Evolutionary conservation across 257 asterid genomes (phyloP), one percentile per base, ranked within the genome.

Genomic region (Vinca minor): DNA sequence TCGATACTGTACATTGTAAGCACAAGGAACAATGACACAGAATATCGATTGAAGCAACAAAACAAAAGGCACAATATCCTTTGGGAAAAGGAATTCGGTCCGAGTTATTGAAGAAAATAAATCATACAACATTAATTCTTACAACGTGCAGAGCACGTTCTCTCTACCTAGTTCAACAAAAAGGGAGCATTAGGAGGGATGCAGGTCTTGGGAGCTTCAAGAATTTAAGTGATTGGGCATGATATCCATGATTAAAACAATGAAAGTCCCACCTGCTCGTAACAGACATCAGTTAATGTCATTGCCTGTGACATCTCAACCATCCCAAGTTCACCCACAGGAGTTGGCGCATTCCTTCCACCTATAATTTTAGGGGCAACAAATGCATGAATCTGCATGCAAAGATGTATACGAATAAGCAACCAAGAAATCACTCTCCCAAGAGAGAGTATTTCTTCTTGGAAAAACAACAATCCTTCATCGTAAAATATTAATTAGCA

Each of bases 221-320:
- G 31, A 17, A 41, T 61, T 35, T 21, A 58, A 48, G 25, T 20
- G 41, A 20, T 20, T 28, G 34, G 52, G 47, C 13, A 23, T 32
- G 44, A 34, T 31, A 48, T 41, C n/a, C 54, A 20, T 18, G 63
- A 56, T 26, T 42, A 54, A 39, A 49, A 36, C 64, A 12, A 36
- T n/a, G 45, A 67, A 66, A 50, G 20, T n/a, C 64, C 46, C 69
- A 87, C 96, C 96, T 84, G 91, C 78, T 93, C 96, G 66, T 87
- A 85, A 39, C 76, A 79, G 63, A 86, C 94, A 72, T 93, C 98
- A 73, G 68, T 69, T 55, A 92, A 71, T 74, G 87, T 95, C 73
- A 92, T 52, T 52, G 98, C 98, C 71, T 92, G 98, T 49, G 98
- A 73, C 98, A 92, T 92, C 84, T 92, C 98, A 77, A 92, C 96